These are phyloP conservation scores for Colletotrichum paranaense DNA, from an alignment of 2,329 filamentous ascomycete genomes.

Conservation along the genomic window DNA sequence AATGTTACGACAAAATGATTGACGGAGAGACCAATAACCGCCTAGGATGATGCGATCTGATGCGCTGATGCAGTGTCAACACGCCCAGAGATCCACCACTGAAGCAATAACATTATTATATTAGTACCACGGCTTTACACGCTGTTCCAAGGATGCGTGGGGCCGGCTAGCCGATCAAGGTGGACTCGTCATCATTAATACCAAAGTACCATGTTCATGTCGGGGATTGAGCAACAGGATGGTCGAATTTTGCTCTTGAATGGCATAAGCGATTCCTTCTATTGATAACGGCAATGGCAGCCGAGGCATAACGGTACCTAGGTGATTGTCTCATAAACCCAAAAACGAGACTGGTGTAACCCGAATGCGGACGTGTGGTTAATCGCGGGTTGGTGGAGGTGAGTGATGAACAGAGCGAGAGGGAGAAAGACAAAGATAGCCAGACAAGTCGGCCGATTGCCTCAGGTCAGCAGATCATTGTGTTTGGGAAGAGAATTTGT, in stretches of 20 bases:
- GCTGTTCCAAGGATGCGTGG: neutral
- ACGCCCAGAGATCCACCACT: constrained; percentile 16
- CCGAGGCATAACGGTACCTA: neutral
- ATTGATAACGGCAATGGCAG: neutral
- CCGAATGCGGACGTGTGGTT: constrained; percentile 14
- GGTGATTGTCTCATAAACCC: neutral
- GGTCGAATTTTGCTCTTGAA: constrained; percentile 11
- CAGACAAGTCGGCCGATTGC: neutral
- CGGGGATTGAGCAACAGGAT: neutral
- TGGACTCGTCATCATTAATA: constrained; percentile 25
- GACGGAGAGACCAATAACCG: constrained; percentile 4
- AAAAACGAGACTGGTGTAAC: constrained; percentile 5
- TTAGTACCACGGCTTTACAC: neutral
- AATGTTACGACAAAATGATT: neutral
- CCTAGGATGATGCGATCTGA: constrained; percentile 21
- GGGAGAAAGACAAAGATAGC: neutral
- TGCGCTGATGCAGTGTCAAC: constrained; percentile 16
- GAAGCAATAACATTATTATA: constrained; percentile 11
- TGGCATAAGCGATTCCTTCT: constrained; percentile 16
- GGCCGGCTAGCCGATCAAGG: constrained; percentile 7
- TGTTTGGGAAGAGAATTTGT: neutral
- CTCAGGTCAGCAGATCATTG: neutral
- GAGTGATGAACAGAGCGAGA: neutral
- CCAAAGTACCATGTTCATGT: constrained; percentile 10
- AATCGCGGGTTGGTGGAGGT: neutral